Evolutionary conservation across 2,329 filamentous ascomycete species (phyloP).

Genomic region (Neoarthrinium moseri): DNA sequence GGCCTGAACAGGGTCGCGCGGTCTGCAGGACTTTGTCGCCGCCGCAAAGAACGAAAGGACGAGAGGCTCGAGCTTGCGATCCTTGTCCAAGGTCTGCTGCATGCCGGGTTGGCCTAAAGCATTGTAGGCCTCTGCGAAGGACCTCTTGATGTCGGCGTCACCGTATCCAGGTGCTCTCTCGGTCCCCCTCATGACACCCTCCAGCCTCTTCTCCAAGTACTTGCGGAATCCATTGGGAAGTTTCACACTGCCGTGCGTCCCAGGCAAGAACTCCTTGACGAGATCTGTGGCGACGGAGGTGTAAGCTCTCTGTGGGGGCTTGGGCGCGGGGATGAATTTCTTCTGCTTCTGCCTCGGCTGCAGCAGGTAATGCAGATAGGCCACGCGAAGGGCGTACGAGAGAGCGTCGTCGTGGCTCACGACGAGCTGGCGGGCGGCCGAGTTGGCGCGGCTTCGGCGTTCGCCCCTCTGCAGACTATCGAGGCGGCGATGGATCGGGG

Average conservation of each 20-base stretch:
- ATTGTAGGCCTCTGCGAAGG: constrained; percentile 92
- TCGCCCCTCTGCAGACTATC: constrained; percentile 41
- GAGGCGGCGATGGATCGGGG: constrained; percentile 43
- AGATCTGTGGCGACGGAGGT: constrained; percentile 78
- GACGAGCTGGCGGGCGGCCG: constrained; percentile 43
- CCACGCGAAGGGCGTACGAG: constrained; percentile 84
- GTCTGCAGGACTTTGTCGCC: constrained; percentile 81
- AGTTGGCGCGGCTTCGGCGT: constrained; percentile 41
- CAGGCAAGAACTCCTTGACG: constrained; percentile 77
- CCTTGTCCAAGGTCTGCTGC: constrained; percentile 89
- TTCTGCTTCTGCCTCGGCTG: constrained; percentile 87
- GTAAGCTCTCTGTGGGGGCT: constrained; percentile 60
- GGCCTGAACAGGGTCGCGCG: constrained; percentile 63
- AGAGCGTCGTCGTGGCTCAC: constrained; percentile 80
- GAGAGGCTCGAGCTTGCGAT: constrained; percentile 86
- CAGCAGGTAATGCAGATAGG: constrained; percentile 89
- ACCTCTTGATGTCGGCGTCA: constrained; percentile 87
- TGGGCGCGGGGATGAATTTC: constrained; percentile 73
- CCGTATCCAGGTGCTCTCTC: constrained; percentile 86
- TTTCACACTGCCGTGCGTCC: constrained; percentile 50
- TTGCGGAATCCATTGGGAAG: constrained; percentile 55
- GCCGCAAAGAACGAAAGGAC: constrained; percentile 96
- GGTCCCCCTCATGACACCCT: constrained; percentile 75
- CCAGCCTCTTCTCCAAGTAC: constrained; percentile 68
- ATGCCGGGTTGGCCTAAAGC: constrained; percentile 88